Percentiles rank a stretch among this genome's conserved stretches.
Evolutionary conservation across 139 green algal genomes (phyloP).

Genomic region (Volvox reticuliferus): DNA sequence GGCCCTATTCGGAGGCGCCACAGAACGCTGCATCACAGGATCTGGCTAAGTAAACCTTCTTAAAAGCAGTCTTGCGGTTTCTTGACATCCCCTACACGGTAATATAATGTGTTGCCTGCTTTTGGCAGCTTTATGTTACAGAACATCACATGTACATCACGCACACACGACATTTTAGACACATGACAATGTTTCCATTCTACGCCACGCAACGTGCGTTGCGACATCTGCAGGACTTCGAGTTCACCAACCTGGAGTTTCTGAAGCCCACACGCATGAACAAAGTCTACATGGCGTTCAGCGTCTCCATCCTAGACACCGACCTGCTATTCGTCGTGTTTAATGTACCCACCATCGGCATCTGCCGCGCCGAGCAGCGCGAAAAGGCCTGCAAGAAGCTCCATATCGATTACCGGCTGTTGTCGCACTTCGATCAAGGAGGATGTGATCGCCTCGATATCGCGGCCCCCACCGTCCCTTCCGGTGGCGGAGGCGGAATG

Average conservation of each 20-base stretch:
- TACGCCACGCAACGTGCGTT: too few relatives aligned
- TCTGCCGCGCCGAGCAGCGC: slow-evolving; percentile 71
- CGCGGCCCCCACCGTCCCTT: not conserved
- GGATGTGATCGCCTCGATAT: not conserved
- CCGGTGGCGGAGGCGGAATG: not conserved
- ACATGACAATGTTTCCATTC: too few relatives aligned
- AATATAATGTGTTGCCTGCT: too few relatives aligned
- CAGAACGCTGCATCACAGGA: too few relatives aligned
- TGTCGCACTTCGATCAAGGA: slow-evolving; percentile 30
- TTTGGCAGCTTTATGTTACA: too few relatives aligned
- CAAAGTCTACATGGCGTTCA: slow-evolving; percentile 72
- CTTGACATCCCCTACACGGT: too few relatives aligned
- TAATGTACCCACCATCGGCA: slow-evolving; percentile 71
- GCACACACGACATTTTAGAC: too few relatives aligned
- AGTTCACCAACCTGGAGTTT: slow-evolving; percentile 74
- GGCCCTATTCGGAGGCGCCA: too few relatives aligned
- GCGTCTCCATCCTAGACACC: slow-evolving; percentile 52
- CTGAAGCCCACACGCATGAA: slow-evolving; percentile 77
- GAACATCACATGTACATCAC: too few relatives aligned
- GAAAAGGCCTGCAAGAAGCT: slow-evolving; percentile 70
- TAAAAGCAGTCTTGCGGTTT: too few relatives aligned
- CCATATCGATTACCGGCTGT: slow-evolving; percentile 36
- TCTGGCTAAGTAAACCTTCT: too few relatives aligned
- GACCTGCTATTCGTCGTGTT: slow-evolving; percentile 62
- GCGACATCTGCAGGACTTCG: slow-evolving; percentile 64